phyloP scores from a whole-genome alignment of 1,284 basidiomycete genomes.

The Kalmanozyma brasiliensis region DNA sequence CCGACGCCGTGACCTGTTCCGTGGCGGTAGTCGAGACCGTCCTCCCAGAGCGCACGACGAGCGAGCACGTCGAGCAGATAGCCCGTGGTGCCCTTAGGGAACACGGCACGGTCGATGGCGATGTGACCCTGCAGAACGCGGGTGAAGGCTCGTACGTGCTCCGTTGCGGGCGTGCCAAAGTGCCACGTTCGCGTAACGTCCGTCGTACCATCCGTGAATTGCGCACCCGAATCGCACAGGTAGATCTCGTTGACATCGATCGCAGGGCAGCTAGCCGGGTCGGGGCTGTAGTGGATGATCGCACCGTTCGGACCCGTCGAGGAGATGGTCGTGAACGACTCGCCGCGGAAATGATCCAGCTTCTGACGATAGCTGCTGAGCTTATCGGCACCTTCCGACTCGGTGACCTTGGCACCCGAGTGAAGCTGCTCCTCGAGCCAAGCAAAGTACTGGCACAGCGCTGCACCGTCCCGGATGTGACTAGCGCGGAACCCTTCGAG shows the following conservation, averaged over 20 bases:
- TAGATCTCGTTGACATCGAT: slow-evolving; percentile 76
- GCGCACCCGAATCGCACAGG: slow-evolving; percentile 90
- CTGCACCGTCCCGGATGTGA: slow-evolving; percentile 90
- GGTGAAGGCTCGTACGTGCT: slow-evolving; percentile 89
- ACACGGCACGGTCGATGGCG: slow-evolving; percentile 83
- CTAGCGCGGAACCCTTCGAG: slow-evolving; percentile 87
- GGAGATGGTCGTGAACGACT: slow-evolving; percentile 93
- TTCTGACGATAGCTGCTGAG: slow-evolving; percentile 83
- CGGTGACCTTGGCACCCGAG: slow-evolving; percentile 76
- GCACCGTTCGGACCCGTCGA: slow-evolving; percentile 87
- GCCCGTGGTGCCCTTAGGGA: slow-evolving; percentile 88
- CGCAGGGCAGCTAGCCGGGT: slow-evolving; percentile 77
- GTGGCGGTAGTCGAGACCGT: slow-evolving; percentile 79
- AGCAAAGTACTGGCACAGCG: slow-evolving; percentile 81
- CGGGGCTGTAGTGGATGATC: slow-evolving; percentile 92
- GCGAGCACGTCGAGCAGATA: slow-evolving; percentile 83
- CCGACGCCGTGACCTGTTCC: slow-evolving; percentile 65
- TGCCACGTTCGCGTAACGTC: slow-evolving; percentile 88
- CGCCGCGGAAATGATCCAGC: slow-evolving; percentile 81
- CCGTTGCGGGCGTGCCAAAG: slow-evolving; percentile 83
- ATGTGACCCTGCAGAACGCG: slow-evolving; percentile 96
- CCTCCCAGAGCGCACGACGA: slow-evolving; percentile 85
- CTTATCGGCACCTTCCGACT: slow-evolving; percentile 82
- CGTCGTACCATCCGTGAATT: slow-evolving; percentile 93
- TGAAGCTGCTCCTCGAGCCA: slow-evolving; percentile 89